Evolutionary conservation across 208 protist species (phyloP).

Genomic region (Leishmania arabica): DNA sequence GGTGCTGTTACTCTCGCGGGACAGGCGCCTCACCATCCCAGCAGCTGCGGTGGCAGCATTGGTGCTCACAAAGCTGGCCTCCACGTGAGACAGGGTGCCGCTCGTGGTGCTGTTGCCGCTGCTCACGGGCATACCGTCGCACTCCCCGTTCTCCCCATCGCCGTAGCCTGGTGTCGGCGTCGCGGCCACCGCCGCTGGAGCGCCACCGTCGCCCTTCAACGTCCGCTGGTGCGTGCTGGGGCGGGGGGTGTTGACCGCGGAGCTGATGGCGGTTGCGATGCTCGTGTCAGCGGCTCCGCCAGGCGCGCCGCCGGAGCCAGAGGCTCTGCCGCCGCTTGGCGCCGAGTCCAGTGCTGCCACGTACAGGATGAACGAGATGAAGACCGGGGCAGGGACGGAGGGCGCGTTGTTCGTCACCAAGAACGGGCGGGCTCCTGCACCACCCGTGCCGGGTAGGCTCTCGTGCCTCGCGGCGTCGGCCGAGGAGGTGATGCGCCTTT

Average conservation of each 20-base stretch:
- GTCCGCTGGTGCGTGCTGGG: conserved; percentile 9
- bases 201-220: background rate
- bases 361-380: conserved; percentile 29
- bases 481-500: background rate
- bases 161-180: background rate
- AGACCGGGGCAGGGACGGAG: background rate
- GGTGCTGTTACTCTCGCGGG: background rate
- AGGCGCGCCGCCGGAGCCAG: conserved; percentile 5
- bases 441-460: background rate
- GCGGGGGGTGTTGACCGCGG: conserved; percentile 15
- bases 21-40: background rate
- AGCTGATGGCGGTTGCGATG: conserved; percentile 19
- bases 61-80: conserved; percentile 14
- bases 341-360: conserved; percentile 25
- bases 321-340: background rate
- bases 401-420: background rate
- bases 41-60: background rate
- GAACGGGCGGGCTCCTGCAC: background rate
- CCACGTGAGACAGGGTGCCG: conserved; percentile 17
- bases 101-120: conserved; percentile 1
- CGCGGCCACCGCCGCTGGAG: background rate
- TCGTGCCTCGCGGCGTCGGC: background rate
- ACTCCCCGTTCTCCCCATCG: background rate
- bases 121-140: background rate
- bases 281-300: conserved; percentile 11